Conservation (phyloP, 2,329 filamentous ascomycete genomes). For the Delphinella strobiligena region DNA sequence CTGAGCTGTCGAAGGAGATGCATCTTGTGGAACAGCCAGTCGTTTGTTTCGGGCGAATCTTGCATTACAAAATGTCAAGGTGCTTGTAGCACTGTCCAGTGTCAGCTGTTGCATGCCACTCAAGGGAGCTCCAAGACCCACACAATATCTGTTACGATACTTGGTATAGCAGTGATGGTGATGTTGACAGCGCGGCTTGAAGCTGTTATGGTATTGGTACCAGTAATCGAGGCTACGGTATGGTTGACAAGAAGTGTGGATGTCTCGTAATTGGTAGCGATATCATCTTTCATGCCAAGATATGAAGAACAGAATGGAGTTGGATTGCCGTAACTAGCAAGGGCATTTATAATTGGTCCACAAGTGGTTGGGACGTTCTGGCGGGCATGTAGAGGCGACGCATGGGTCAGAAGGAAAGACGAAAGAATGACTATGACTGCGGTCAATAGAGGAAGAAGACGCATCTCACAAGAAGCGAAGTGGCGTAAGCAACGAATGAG, state of each 20-base stretch:
- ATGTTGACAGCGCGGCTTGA: background rate
- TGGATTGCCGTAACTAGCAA: background rate
- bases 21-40: background rate
- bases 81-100: conserved; percentile 1
- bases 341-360: background rate
- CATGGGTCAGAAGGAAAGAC: too few relatives aligned
- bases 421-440: too few relatives aligned
- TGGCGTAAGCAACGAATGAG: too few relatives aligned
- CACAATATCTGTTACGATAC: background rate
- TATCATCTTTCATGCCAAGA: background rate
- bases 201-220: too few relatives aligned
- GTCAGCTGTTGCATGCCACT: background rate
- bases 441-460: too few relatives aligned
- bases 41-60: background rate
- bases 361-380: too few relatives aligned
- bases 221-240: too few relatives aligned
- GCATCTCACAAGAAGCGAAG: too few relatives aligned
- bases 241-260: background rate
- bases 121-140: background rate
- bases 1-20: background rate
- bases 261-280: background rate
- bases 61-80: conserved; percentile 2
- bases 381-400: too few relatives aligned
- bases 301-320: conserved; percentile 1
- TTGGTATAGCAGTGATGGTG: background rate